Percentiles rank a stretch among this genome's conserved stretches.
phyloP scores from a whole-genome alignment of 768 basidiomycete species.

The Lactarius pseudohatsudake region DNA sequence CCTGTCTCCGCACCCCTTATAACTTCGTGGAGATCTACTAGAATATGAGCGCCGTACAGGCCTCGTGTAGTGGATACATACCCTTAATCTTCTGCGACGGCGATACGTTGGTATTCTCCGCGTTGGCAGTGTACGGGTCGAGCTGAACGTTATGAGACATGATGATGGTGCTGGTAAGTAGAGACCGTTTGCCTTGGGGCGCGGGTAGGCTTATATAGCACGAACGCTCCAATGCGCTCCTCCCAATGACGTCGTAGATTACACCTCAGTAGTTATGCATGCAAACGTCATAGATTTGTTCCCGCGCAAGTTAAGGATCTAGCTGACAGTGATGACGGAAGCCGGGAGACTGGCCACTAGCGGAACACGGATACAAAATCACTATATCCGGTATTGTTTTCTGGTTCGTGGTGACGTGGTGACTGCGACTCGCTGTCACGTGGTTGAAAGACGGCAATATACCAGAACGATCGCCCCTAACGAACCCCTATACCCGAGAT shows the following conservation, averaged over 20 bases:
- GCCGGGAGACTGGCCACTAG: neutral
- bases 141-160: constrained; percentile 40
- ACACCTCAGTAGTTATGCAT: neutral
- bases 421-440: too few species aligned
- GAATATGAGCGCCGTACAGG: neutral
- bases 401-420: too few species aligned
- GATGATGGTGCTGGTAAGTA: neutral
- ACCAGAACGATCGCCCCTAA: too few species aligned
- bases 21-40: constrained; percentile 60
- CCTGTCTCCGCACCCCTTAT: constrained; percentile 62
- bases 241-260: constrained; percentile 1
- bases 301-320: too few species aligned
- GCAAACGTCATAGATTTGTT: neutral
- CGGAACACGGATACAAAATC: neutral
- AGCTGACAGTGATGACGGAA: neutral
- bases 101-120: constrained; percentile 56
- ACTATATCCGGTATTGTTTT: too few species aligned
- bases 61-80: constrained; percentile 28
- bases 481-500: neutral
- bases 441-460: too few species aligned
- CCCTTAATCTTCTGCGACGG: constrained; percentile 68
- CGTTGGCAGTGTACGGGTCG: constrained; percentile 72
- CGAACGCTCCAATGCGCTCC: neutral
- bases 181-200: too few species aligned
- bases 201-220: too few species aligned